Evolutionary conservation across 2,329 filamentous ascomycete genomes (phyloP).

Genomic region (Colletotrichum gloeosporioides): DNA sequence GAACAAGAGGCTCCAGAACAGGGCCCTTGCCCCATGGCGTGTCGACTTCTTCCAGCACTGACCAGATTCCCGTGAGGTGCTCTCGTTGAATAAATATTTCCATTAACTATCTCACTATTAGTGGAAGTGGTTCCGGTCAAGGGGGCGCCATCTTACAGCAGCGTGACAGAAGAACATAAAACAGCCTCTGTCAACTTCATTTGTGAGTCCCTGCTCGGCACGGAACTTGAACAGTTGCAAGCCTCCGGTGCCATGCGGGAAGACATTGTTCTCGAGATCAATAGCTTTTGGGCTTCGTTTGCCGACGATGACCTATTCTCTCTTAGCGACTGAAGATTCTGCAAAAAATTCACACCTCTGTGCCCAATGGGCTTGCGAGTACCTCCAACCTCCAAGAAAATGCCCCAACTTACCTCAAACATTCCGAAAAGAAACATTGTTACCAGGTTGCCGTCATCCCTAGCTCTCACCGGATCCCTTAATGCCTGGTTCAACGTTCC

Average conservation of each 20-base stretch:
- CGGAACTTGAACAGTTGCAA: slow-evolving; percentile 11
- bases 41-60: not conserved
- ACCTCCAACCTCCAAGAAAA: no score
- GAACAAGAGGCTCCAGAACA: not conserved
- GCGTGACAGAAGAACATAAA: slow-evolving; percentile 13
- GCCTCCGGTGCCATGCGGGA: not conserved
- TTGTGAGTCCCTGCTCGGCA: not conserved
- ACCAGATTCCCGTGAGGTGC: not conserved
- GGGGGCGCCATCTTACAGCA: not conserved
- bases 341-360: no score
- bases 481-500: not conserved
- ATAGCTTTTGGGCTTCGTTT: not conserved
- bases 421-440: slow-evolving; percentile 13
- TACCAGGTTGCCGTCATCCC: slow-evolving; percentile 1
- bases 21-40: not conserved
- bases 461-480: not conserved
- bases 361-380: not conserved
- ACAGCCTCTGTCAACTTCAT: not conserved
- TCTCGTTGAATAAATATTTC: slow-evolving; percentile 11
- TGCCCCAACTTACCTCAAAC: not conserved
- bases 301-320: not conserved
- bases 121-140: rapidly evolving
- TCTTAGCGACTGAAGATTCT: not conserved
- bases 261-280: slow-evolving; percentile 9
- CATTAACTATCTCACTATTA: not conserved